Base-by-base conservation (phyloP, 1,139 yeast species). In the Yueomyces sp. region DNA sequence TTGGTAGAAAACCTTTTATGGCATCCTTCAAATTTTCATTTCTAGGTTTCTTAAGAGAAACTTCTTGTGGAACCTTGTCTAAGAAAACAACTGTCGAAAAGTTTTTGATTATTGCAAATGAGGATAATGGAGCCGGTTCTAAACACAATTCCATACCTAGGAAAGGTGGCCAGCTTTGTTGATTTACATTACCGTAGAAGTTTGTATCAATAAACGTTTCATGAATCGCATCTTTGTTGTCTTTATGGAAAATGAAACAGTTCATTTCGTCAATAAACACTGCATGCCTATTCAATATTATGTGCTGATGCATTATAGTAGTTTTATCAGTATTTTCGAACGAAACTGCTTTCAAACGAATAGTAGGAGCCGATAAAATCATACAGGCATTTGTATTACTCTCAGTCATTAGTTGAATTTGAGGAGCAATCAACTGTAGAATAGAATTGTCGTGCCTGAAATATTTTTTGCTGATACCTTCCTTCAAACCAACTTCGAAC, bases 341-440 rank as follows among this genome's bases (percentile, higher is more conserved):
- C 1, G 76, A 67, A 25, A 85, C 61, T 5, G 79, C 72, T 49
- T 85, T 74, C 51, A 81, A 55, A 50, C 84, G 89, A 46, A 89
- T 72, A 50, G 77, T 81, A 46, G 80, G 80, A 0, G 95, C 75
- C 1, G 85, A 73, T 6, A 86, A 66, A 43, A 86, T 60, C n/a
- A 86, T 72, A 43, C 84, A 77, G 2, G 81, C 70, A 40, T 75
- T 74, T 0, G 78, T 76, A 39, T 76, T 75, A 42, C 75, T 75
- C 29, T 78, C 79, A 42, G 84, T 73, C 47, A 81, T 79, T 27
- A 89, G 60, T 57, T 89, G 95, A 41, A 91, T 76, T 57, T 91
- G 97, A 0, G 98, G 97, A 1, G 89, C 75, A 9, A 85, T 68
- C 36, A 89, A 70, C 46, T 84, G 84, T 39, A 89, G 69, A 49